These are phyloP conservation scores for Diplodia corticola DNA, from an alignment of 2,329 filamentous ascomycete species.

Conservation along the genomic window DNA sequence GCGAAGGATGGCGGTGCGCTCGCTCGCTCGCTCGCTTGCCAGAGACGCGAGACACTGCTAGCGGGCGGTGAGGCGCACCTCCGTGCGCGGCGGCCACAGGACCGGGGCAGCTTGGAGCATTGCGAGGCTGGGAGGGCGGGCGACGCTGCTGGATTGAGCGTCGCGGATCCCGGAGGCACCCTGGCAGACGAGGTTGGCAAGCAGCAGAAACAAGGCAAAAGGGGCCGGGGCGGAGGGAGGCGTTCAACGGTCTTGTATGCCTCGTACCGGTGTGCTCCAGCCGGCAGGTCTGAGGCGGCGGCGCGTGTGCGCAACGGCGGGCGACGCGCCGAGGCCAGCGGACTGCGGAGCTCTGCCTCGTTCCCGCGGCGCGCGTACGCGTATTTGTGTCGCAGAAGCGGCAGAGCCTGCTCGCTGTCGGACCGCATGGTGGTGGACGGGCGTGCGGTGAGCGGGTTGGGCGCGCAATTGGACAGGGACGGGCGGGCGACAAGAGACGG, in stretches of 20 bases:
- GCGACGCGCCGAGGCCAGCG: background rate
- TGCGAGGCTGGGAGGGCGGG: conserved; percentile 1
- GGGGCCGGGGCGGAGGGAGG: conserved; percentile 4
- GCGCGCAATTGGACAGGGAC: background rate
- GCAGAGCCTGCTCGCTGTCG: background rate
- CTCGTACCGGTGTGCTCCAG: background rate
- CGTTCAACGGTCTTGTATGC: conserved; percentile 6
- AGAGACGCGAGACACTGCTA: conserved; percentile 12
- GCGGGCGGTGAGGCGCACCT: conserved; percentile 15
- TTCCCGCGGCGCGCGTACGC: background rate
- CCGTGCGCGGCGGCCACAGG: background rate
- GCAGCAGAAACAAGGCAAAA: background rate
- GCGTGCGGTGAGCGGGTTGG: conserved; percentile 1
- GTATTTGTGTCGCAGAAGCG: conserved; percentile 7
- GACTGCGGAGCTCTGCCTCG: background rate
- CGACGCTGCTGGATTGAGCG: conserved; percentile 15
- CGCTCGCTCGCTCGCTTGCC: conserved; percentile 15
- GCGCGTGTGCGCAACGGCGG: background rate
- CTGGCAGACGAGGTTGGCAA: background rate
- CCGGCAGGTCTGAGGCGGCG: background rate
- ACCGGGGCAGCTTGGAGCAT: background rate
- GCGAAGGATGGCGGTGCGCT: conserved; percentile 16
- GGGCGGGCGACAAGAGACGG: conserved; percentile 14
- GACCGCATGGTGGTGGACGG: conserved; percentile 2
- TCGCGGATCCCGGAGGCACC: background rate